These are phyloP conservation scores for Didymella keratinophila DNA, from an alignment of 2,329 filamentous ascomycete species.

Conservation along the genomic window DNA sequence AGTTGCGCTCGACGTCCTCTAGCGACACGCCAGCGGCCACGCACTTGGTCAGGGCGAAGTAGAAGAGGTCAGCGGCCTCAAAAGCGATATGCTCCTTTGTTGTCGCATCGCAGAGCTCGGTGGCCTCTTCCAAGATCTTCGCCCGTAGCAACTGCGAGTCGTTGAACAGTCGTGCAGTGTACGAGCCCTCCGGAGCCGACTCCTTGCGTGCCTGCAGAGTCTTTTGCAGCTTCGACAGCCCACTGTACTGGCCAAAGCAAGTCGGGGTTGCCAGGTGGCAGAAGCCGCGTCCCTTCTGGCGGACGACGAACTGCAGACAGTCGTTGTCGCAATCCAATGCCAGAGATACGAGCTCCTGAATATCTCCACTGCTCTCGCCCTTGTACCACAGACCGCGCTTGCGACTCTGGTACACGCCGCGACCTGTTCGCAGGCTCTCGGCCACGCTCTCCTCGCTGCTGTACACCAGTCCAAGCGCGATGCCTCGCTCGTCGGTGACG, in stretches of 20 bases:
- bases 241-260: slow-evolving; percentile 86
- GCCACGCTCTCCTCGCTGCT: slow-evolving; percentile 89
- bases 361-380: slow-evolving; percentile 91
- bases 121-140: slow-evolving; percentile 98
- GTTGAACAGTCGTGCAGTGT: slow-evolving; percentile 90
- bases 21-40: slow-evolving; percentile 83
- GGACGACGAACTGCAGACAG: slow-evolving; percentile 87
- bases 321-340: slow-evolving; percentile 93
- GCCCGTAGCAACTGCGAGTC: slow-evolving; percentile 88
- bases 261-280: slow-evolving; percentile 92
- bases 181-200: slow-evolving; percentile 86
- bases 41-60: slow-evolving; percentile 93
- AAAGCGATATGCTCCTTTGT: slow-evolving; percentile 86
- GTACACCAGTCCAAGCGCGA: slow-evolving; percentile 89
- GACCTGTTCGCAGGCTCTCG: slow-evolving; percentile 81
- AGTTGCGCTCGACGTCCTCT: slow-evolving; percentile 87
- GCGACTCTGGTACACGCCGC: slow-evolving; percentile 92
- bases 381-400: slow-evolving; percentile 98
- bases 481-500: slow-evolving; percentile 86
- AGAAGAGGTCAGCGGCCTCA: slow-evolving; percentile 93
- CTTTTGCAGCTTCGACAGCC: slow-evolving; percentile 84
- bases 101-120: slow-evolving; percentile 89
- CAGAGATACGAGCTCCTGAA: slow-evolving; percentile 85
- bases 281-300: slow-evolving; percentile 87
- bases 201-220: slow-evolving; percentile 82